A percentile compares a stretch with the other conserved stretches of the same genome.
These are phyloP conservation scores for Aureobasidium sp. DNA, from an alignment of 2,329 filamentous ascomycete genomes.

Conservation along the genomic window DNA sequence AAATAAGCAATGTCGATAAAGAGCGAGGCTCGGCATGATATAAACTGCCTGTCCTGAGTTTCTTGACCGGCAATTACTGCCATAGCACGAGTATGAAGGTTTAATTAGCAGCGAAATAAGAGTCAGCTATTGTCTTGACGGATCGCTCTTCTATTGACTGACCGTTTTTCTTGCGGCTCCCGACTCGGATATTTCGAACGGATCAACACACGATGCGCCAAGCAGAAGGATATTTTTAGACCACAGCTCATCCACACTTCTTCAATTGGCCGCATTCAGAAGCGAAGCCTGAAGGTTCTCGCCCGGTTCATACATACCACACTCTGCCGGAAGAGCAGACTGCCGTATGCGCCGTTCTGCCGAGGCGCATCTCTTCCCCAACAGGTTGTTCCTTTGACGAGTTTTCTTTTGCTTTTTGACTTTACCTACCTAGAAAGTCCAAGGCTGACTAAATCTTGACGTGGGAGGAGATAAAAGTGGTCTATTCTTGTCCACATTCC, in stretches of 20 bases:
- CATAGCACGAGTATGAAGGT: not conserved
- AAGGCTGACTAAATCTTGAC: not conserved
- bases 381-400: not conserved
- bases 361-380: not conserved
- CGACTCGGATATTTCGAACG: not conserved
- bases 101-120: slow-evolving; percentile 1
- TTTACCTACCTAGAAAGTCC: not conserved
- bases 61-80: not conserved
- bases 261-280: not conserved
- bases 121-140: slow-evolving; percentile 9
- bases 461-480: not conserved
- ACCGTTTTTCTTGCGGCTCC: slow-evolving; percentile 4
- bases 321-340: not conserved
- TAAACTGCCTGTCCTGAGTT: not conserved
- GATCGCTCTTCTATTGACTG: slow-evolving; percentile 7
- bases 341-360: not conserved
- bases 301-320: not conserved
- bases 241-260: not conserved
- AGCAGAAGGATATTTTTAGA: slow-evolving; percentile 5
- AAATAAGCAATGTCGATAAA: not conserved
- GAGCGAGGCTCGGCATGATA: not conserved
- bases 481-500: slow-evolving; percentile 7
- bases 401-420: not conserved
- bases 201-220: not conserved
- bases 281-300: slow-evolving; percentile 4